Conservation (phyloP, 257 asterid genomes). For the Salvia rosmarinus region DNA sequence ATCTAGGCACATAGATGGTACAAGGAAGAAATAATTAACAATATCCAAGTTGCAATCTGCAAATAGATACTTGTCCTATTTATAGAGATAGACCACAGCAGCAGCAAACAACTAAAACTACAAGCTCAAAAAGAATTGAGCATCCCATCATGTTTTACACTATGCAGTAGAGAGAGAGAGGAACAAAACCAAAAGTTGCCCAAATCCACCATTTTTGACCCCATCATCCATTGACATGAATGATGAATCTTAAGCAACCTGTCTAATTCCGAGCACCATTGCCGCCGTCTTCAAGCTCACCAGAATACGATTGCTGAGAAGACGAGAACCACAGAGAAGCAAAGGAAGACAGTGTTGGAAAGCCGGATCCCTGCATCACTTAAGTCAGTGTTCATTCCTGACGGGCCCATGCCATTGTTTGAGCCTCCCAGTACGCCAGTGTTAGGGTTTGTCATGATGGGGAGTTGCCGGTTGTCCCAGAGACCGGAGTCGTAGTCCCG, state of each 20-base stretch:
- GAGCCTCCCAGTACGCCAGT: slow-evolving; percentile 56
- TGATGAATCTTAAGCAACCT: slow-evolving; percentile 33
- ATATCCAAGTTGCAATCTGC: slow-evolving; percentile 9
- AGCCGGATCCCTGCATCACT: slow-evolving; percentile 43
- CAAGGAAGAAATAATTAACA: slow-evolving; percentile 1
- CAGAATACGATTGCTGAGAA: slow-evolving; percentile 34
- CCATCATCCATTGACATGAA: slow-evolving; percentile 34
- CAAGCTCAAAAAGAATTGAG: slow-evolving; percentile 35
- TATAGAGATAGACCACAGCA: slow-evolving; percentile 10
- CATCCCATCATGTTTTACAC: slow-evolving; percentile 36
- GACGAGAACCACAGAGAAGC: slow-evolving; percentile 29
- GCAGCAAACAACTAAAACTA: slow-evolving; percentile 28
- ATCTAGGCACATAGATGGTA: slow-evolving; percentile 18
- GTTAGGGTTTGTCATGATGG: slow-evolving; percentile 57
- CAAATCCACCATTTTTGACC: slow-evolving; percentile 27
- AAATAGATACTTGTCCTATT: slow-evolving; percentile 18
- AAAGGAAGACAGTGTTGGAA: slow-evolving; percentile 24
- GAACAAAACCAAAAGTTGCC: slow-evolving; percentile 25
- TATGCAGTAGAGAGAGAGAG: slow-evolving; percentile 10
- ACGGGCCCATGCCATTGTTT: slow-evolving; percentile 61
- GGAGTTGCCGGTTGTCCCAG: slow-evolving; percentile 43
- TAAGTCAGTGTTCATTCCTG: slow-evolving; percentile 50
- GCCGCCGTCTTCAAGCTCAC: slow-evolving; percentile 35
- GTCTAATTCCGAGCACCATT: slow-evolving; percentile 13
- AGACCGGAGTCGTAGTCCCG: slow-evolving; percentile 38